Evolutionary conservation across 495 filamentous ascomycete genomes (phyloP), one percentile per base, ranked within the genome.

Genomic region (Podospora australis): DNA sequence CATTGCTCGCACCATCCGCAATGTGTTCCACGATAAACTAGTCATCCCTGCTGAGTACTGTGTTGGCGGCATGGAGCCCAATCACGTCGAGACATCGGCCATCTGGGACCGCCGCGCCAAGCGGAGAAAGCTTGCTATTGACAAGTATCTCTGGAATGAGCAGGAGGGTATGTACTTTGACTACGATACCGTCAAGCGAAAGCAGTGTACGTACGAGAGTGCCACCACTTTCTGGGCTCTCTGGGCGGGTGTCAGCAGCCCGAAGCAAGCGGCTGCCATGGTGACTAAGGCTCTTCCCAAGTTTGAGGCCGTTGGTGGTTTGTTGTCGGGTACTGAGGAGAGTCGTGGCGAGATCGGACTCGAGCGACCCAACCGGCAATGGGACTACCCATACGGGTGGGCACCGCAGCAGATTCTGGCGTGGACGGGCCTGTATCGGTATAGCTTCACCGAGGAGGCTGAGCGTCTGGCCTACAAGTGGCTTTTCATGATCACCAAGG

Each of bases 311-410:
- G 80, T 81, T 50, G 92, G 92, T 24, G 92, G 92, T 8, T 72
- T 98, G n/a, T 80, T 91, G 2, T 89, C 88, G 0, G 90, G 88
- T 20, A 95, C 91, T 0, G 79, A 94, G 63, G 75, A 86, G 62
- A 91, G 86, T 21, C 85, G 92, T 22, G 92, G 92, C 16, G 72
- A 71, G 8, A 73, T 96, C 47, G 81, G 82, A 11, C 59, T 95
- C n/a, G 79, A 86, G 54, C 77, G 88, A 10, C 92, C 92, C 2
- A 96, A 95, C 56, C 79, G 90, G 26, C 92, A 98, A 64, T 98
- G 92, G 92, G 92, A 98, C 63, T 98, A 90, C 62, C 92, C 92
- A 1, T 95, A 89, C 62, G 92, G 92, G 38, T 98, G 92, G 92
- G 91, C 92, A 16, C 92, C 92, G 8, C 92, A 98, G 74, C 92